phyloP scores from a whole-genome alignment of 352 stramenopile species.

The Pythium periplocum region DNA sequence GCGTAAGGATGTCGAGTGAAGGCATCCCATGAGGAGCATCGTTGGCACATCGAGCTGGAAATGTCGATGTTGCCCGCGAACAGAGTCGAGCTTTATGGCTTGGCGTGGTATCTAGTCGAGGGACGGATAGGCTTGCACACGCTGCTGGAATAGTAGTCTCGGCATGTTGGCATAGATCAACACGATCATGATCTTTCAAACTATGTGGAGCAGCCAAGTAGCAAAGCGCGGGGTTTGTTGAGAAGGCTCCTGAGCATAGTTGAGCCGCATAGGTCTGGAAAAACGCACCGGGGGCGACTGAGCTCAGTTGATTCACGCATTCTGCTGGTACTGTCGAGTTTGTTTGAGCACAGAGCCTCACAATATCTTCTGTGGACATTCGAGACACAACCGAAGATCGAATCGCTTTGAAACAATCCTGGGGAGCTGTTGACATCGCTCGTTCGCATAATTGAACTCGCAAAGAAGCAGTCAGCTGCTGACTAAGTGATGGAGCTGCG shows the following conservation, averaged over 20 bases:
- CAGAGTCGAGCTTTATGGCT: neutral
- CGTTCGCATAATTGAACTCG: too few relatives aligned
- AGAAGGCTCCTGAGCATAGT: too few relatives aligned
- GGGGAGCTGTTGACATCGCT: too few relatives aligned
- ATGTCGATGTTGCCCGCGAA: neutral
- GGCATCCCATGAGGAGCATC: slow-evolving; percentile 42
- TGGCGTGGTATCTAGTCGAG: neutral
- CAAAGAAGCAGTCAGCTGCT: too few relatives aligned
- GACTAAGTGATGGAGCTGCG: too few relatives aligned
- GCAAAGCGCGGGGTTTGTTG: neutral
- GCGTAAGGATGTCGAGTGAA: slow-evolving; percentile 18
- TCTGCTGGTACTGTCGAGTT: neutral
- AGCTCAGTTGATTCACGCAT: neutral
- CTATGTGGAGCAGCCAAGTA: neutral
- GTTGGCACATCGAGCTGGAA: slow-evolving; percentile 26
- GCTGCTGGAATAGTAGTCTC: neutral
- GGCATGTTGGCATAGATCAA: neutral
- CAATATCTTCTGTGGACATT: neutral
- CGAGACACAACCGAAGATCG: neutral
- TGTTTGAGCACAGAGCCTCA: neutral
- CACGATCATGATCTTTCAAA: neutral
- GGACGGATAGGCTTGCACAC: slow-evolving; percentile 4
- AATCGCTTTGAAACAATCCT: neutral
- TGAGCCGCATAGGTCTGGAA: too few relatives aligned
- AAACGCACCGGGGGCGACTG: too few relatives aligned